Base-by-base conservation (phyloP, 2,329 filamentous ascomycete genomes). In the Teratosphaeriaceae sp. region DNA sequence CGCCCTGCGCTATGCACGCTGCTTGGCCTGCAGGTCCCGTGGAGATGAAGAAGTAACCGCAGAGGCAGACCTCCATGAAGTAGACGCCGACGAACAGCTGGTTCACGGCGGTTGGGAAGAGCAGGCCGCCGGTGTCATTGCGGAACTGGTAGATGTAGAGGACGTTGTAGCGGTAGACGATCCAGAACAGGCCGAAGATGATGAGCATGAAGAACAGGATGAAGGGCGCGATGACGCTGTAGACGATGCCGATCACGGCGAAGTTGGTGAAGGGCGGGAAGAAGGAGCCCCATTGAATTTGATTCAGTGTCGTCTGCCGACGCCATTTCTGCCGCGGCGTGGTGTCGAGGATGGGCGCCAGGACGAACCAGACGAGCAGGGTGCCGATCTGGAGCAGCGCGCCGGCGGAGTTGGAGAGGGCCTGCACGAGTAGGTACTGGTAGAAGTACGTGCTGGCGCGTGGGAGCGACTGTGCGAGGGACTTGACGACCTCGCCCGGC, bases 81-180 rank as follows among this genome's bases (percentile, higher is more conserved):
- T 98, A 98, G 0, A 98, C 69, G 0, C 92, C 92, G 0, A 88
- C 92, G 59, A 98, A 97, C 0, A 92, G 85, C 61, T 96, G 90
- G 59, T 96, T 96, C 66, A 97, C 85, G 1, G 92, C 92, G 26
- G 83, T 78, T 0, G 92, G 92, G 57, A 95, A 98, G 40, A 97
- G 70, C 1, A 97, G 75, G 33, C 92, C 92, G 30, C 92, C 92
- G 0, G 90, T 98, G 65, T 98, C 92, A 46, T 84, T 80, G 52
- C 82, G 80, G 63, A 94, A 94, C 40, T 88, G 85, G 19, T 82
- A 92, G 46, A 98, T 89, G 57, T 96, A 98, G 16, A 98, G 76
- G 70, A 94, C 94, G 53, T 90, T 90, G 66, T 97, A 97, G 13
- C 90, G 80, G 62, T 97, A 88, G 1, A 92, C 90, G 34, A 96